Conservation (phyloP, 1,139 yeast species). For the Hansenula lynferdii region DNA sequence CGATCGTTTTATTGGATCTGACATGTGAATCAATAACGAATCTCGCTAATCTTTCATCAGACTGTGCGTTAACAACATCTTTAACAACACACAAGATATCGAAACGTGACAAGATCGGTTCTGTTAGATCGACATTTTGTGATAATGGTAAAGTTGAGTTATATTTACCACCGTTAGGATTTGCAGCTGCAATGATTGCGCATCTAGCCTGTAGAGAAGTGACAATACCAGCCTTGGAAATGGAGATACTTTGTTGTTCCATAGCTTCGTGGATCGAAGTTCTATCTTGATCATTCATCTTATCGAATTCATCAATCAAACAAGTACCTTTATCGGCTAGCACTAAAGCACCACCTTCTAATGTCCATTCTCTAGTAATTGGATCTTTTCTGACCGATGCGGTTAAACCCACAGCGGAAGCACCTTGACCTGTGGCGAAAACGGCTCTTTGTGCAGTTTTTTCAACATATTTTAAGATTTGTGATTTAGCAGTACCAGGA, state of each 20-base stretch:
- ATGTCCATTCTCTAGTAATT: constrained; percentile 93
- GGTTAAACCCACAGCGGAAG: constrained; percentile 98
- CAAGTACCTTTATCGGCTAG: constrained; percentile 97
- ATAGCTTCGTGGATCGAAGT: constrained; percentile 98
- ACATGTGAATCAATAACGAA: constrained; percentile 91
- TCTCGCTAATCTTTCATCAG: constrained; percentile 81
- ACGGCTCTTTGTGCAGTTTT: constrained; percentile 96
- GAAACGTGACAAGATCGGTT: constrained; percentile 94
- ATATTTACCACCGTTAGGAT: constrained; percentile 93
- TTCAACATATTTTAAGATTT: constrained; percentile 89
- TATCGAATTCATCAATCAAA: constrained; percentile 96
- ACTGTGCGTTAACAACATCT: constrained; percentile 86
- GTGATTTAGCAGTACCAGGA: constrained; percentile 99
- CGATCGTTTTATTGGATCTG: constrained; percentile 75
- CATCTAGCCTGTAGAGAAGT: constrained; percentile 95
- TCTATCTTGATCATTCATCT: constrained; percentile 98
- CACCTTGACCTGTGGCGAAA: constrained; percentile 99
- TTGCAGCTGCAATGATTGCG: constrained; percentile 96
- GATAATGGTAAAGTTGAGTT: constrained; percentile 87
- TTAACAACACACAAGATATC: constrained; percentile 94
- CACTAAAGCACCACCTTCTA: constrained; percentile 98
- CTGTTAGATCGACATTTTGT: constrained; percentile 91
- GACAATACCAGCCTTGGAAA: constrained; percentile 97
- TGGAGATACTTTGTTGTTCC: constrained; percentile 98
- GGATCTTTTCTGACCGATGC: constrained; percentile 96